A percentile compares a stretch with the other conserved stretches of the same genome.
These are phyloP conservation scores for Hygrocybe coccinea DNA, from an alignment of 768 basidiomycete species.

Conservation along the genomic window DNA sequence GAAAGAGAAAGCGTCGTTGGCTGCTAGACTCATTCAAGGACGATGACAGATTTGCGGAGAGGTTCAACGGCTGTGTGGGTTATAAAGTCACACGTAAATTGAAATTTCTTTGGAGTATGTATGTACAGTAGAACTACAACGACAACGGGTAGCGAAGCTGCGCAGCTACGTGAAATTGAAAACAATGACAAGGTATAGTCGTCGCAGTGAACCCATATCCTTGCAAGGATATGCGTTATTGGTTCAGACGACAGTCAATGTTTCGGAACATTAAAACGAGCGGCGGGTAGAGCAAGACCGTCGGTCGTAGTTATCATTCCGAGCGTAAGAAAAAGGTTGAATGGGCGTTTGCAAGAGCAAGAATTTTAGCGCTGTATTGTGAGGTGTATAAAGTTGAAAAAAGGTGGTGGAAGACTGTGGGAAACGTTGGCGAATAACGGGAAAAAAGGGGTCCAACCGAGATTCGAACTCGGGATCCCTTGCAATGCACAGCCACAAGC, in stretches of 20 bases:
- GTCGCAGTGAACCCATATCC: constrained; percentile 54
- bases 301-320: constrained; percentile 86
- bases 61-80: not conserved
- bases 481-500: not conserved
- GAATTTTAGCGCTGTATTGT: too few species aligned
- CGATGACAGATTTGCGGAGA: not conserved
- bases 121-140: too few species aligned
- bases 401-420: too few species aligned
- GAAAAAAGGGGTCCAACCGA: constrained; percentile 14
- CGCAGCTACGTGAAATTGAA: too few species aligned
- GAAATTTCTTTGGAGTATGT: too few species aligned
- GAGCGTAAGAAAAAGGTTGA: constrained; percentile 28
- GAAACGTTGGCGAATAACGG: not conserved
- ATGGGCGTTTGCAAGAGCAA: not conserved
- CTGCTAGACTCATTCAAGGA: constrained; percentile 3
- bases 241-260: constrained; percentile 54
- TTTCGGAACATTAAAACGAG: constrained; percentile 86
- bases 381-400: too few species aligned
- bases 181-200: constrained; percentile 42
- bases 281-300: constrained; percentile 55
- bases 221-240: constrained; percentile 47
- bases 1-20: constrained; percentile 7
- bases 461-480: constrained; percentile 16
- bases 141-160: too few species aligned
- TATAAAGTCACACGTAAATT: not conserved